phyloP scores from a whole-genome alignment of 768 basidiomycete genomes.

The Clitopilus hobsonii region DNA sequence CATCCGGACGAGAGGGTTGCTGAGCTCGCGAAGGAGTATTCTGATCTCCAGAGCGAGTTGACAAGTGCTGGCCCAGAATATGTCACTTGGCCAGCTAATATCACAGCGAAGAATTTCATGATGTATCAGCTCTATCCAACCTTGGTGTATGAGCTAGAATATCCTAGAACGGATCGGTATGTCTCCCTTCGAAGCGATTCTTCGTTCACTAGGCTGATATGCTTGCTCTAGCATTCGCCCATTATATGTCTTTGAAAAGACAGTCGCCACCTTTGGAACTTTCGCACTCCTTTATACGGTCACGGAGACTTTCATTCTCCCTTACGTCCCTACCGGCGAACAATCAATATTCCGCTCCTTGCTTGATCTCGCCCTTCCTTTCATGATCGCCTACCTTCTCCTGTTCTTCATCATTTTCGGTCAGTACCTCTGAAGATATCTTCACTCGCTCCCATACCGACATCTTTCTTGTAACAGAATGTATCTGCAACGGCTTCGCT shows the following conservation, averaged over 20 bases:
- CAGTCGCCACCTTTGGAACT: slow-evolving; percentile 91
- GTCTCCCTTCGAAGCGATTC: slow-evolving; percentile 12
- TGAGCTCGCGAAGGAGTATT: slow-evolving; percentile 67
- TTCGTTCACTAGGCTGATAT: not conserved
- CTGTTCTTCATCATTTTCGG: slow-evolving; percentile 86
- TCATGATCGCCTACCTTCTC: slow-evolving; percentile 88
- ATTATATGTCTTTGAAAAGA: slow-evolving; percentile 76
- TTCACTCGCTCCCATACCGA: not conserved
- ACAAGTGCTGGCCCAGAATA: slow-evolving; percentile 61
- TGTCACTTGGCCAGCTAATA: slow-evolving; percentile 81
- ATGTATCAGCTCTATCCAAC: slow-evolving; percentile 88
- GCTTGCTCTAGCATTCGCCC: slow-evolving; percentile 56
- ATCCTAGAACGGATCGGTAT: slow-evolving; percentile 83
- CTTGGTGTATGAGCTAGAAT: slow-evolving; percentile 94
- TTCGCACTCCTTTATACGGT: slow-evolving; percentile 92
- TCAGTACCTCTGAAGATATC: slow-evolving; percentile 26
- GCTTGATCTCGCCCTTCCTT: slow-evolving; percentile 85
- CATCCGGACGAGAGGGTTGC: slow-evolving; percentile 67
- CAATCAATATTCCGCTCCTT: slow-evolving; percentile 74
- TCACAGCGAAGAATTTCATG: slow-evolving; percentile 76
- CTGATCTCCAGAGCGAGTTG: slow-evolving; percentile 74
- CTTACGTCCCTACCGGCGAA: slow-evolving; percentile 62
- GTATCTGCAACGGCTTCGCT: slow-evolving; percentile 94
- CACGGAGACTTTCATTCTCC: slow-evolving; percentile 91
- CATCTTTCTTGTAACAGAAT: slow-evolving; percentile 47